Percentiles rank a stretch among this genome's conserved stretches.
Conservation (phyloP, 495 filamentous ascomycete species). For the Hypoxylon fragiforme region DNA sequence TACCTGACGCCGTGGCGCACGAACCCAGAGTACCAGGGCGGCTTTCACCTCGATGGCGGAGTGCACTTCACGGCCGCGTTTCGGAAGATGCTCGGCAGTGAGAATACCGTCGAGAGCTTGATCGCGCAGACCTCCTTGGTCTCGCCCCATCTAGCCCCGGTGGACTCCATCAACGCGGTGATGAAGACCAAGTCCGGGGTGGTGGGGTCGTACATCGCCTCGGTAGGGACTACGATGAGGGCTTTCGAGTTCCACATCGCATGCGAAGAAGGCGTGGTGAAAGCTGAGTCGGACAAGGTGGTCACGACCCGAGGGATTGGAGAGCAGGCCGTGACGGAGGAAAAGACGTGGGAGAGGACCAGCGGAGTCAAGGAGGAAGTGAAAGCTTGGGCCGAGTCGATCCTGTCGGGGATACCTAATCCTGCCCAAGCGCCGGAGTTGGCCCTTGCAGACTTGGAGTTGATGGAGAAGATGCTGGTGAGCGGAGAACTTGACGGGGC, state of each 20-base stretch:
- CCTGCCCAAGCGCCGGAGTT: constrained; percentile 63
- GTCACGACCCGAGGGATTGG: constrained; percentile 47
- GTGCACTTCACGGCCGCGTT: constrained; percentile 71
- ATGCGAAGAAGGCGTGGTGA: constrained; percentile 58
- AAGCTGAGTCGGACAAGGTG: constrained; percentile 40
- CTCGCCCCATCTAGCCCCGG: constrained; percentile 66
- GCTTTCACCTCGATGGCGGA: constrained; percentile 78
- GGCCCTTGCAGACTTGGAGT: constrained; percentile 69
- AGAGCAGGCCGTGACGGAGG: constrained; percentile 45
- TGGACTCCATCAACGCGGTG: constrained; percentile 74
- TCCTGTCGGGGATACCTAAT: constrained; percentile 55
- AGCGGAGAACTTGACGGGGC: constrained; percentile 63
- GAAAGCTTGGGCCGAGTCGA: constrained; percentile 62
- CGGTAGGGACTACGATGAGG: constrained; percentile 64
- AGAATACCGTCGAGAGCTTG: constrained; percentile 52
- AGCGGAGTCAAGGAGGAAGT: constrained; percentile 69
- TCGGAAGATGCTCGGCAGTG: constrained; percentile 60
- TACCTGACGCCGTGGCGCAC: constrained; percentile 75
- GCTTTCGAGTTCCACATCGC: constrained; percentile 54
- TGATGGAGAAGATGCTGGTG: constrained; percentile 66
- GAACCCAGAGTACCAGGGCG: constrained; percentile 70
- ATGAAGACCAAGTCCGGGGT: constrained; percentile 62
- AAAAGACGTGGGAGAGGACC: constrained; percentile 59
- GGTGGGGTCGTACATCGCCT: constrained; percentile 62
- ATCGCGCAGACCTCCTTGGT: constrained; percentile 63